Evolutionary conservation across 192 early-diverging fungal species (phyloP), one percentile per base, ranked within the genome.

Genomic region (Coemansia sp.): DNA sequence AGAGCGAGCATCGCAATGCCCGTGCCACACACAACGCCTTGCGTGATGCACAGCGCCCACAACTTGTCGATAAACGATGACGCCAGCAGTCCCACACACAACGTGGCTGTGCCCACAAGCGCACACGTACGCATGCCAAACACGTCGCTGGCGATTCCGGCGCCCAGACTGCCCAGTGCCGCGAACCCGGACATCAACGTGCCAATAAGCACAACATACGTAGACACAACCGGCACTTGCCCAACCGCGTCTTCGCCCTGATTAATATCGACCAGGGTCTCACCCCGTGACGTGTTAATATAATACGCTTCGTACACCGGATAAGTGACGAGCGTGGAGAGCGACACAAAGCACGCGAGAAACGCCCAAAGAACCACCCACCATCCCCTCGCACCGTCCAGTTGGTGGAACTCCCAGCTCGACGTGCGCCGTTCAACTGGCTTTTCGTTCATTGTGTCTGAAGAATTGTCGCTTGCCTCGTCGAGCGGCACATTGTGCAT

Each of bases 41-140:
- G 88, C 0, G 83, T 58, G 8, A 88, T 57, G 51, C 85, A 85
- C 23, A 88, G 68, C 11, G 83, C 76, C 85, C 85, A 85, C 1
- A 88, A 62, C 13, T 24, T 48, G 13, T 66, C 29, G n/a, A 78
- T 69, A 61, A 85, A 87, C 47, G 85, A 84, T 1, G 84, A 80
- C 8, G 72, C 69, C 4, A 85, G 22, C 11, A 87, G 19, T 4
- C 70, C 71, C 32, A 71, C 47, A 14, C 64, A 54, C 68, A 84
- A 69, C 26, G 85, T 32, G 23, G 82, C 14, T 0, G 74, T 71
- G 1, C 85, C 85, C 3, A 59, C 38, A 10, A 68, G 1, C 7
- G 64, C 65, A 18, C 68, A 60, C 2, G 47, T 22, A 8, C 65
- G 61, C 16, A 49, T 32, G 3, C 74, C 74, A 24, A 60, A 7